Percentiles rank a stretch among this genome's conserved stretches.
Evolutionary conservation across 345 rosid species (phyloP).

Genomic region (Ricinus communis): DNA sequence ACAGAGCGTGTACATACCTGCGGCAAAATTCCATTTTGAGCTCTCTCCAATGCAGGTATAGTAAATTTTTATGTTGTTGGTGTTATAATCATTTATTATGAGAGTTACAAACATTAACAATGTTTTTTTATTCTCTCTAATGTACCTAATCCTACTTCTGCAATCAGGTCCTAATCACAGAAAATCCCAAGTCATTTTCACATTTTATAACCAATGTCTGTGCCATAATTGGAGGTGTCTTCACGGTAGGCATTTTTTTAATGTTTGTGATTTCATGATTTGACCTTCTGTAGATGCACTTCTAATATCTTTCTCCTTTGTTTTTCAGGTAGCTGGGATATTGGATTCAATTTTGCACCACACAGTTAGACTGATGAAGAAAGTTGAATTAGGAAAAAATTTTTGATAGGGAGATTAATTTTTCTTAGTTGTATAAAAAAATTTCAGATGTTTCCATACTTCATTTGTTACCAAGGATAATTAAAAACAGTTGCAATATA

Average conservation of each 20-base stretch:
- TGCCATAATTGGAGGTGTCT: constrained; percentile 94
- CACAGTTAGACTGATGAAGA: constrained; percentile 81
- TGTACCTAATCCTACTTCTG: background rate
- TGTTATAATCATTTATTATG: background rate
- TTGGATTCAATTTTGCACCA: constrained; percentile 82
- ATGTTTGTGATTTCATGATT: background rate
- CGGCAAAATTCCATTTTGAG: constrained; percentile 87
- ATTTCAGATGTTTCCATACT: background rate
- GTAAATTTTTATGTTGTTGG: background rate
- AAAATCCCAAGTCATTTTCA: constrained; percentile 76
- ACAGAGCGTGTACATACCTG: constrained; percentile 70
- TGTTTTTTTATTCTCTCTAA: background rate
- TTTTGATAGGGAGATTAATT: constrained; percentile 44
- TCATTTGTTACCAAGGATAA: constrained; percentile 11
- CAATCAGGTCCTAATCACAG: constrained; percentile 79
- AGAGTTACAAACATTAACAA: background rate
- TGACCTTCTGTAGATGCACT: background rate
- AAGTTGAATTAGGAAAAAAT: constrained; percentile 91
- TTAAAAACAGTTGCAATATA: constrained; percentile 6
- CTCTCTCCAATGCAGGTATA: constrained; percentile 98
- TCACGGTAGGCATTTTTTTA: constrained; percentile 86
- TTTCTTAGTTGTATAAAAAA: constrained; percentile 23
- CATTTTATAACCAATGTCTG: constrained; percentile 94
- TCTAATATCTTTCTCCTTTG: constrained; percentile 13
- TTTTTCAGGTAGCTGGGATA: constrained; percentile 88